phyloP scores from a whole-genome alignment of 2,329 filamentous ascomycete species.

The Botrytis squamosa region DNA sequence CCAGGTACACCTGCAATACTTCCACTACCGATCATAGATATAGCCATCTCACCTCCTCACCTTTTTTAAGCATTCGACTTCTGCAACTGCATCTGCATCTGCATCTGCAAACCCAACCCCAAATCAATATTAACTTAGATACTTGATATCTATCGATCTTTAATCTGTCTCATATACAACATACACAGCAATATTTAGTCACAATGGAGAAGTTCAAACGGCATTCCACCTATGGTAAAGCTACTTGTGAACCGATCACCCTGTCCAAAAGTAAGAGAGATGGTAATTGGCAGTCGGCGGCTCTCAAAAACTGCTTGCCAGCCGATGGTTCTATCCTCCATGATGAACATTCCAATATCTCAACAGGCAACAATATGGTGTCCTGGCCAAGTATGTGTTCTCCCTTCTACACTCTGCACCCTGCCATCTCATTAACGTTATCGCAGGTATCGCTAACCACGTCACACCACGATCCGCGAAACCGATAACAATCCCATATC shows the following conservation, averaged over 20 bases:
- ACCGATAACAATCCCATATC: constrained; percentile 15
- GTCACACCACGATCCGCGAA: constrained; percentile 11
- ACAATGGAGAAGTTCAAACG: constrained; percentile 10
- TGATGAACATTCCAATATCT: constrained; percentile 14
- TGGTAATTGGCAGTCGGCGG: constrained; percentile 15
- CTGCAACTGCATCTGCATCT: neutral
- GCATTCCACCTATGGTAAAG: constrained; percentile 9
- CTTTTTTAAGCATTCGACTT: neutral
- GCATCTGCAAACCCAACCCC: too few relatives aligned
- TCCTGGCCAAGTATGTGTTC: neutral
- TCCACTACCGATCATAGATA: neutral
- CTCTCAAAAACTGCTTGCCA: constrained; percentile 12
- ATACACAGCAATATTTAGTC: neutral
- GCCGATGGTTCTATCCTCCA: constrained; percentile 7
- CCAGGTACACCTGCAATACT: neutral
- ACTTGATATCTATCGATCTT: neutral
- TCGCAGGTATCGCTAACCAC: constrained; percentile 9
- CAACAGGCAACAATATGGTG: constrained; percentile 15
- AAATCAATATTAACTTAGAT: neutral
- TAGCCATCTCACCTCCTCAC: constrained; percentile 9
- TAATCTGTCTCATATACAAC: neutral
- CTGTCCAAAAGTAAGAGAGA: constrained; percentile 19
- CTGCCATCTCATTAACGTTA: neutral
- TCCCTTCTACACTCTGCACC: neutral
- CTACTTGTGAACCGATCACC: constrained; percentile 5